Base-by-base conservation (phyloP, 306 rosid species). In the Biancaea sappan region DNA sequence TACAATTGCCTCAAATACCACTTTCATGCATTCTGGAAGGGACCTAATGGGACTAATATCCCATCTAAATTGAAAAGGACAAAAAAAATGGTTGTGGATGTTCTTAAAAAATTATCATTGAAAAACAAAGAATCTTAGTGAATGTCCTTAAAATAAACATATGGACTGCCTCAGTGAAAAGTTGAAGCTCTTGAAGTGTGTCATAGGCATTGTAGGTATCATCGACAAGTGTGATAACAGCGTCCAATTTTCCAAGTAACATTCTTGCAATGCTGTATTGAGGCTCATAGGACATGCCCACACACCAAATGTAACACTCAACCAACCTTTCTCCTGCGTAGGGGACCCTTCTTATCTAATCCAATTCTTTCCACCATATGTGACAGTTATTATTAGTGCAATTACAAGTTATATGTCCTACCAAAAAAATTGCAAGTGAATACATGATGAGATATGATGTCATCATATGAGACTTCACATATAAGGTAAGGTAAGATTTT, bases 301-400 rank as follows among this genome's bases (percentile, higher is more conserved):
- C 16, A 2, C 32, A 19, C 83, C 76, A 73, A 35, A 77, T 66
- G 51, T 67, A 81, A 11, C 76, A 1, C 47, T 84, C 83, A 5
- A 70, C 71, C 6, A 84, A 8, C 41, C 88, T 72, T 16, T 80
- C 85, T 69, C 81, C 35, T 0, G 75, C 32, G 8, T 62, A 78
- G 2, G 85, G 74, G 0, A 81, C 43, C 15, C 58, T 74, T 4
- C 14, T 26, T 1, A n/a, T 8, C 2, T 74, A 64, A 6, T 84
- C 62, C 35, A 72, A 65, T 6, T 74, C 72, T 4, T 74, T 74
- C 81, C 83, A 78, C 85, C 83, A 84, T 76, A 83, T 84, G 14
- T 0, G 38, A 29, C 2, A n/a, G n/a, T n/a, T n/a, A n/a, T n/a
- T n/a, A n/a, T n/a, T n/a, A n/a, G n/a, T n/a, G n/a, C n/a, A n/a